Percentiles rank a stretch among this genome's conserved stretches.
Evolutionary conservation across 768 basidiomycete genomes (phyloP).

Genomic region (Tylopilus intermedius): DNA sequence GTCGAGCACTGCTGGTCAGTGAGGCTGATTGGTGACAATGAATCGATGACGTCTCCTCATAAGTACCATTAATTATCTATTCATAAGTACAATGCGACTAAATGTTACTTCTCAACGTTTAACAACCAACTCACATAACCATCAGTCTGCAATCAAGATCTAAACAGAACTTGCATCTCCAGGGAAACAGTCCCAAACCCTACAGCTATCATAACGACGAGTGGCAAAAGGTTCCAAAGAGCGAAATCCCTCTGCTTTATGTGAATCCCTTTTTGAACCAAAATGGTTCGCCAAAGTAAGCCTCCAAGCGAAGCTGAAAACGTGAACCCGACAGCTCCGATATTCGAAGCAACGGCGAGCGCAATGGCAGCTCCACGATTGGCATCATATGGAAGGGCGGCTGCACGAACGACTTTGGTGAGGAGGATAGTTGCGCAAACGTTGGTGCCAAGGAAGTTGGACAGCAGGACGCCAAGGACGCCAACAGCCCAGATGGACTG

Average conservation of each 20-base stretch:
- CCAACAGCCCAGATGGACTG: constrained; percentile 64
- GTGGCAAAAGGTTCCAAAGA: constrained; percentile 61
- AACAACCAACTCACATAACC: too few species aligned
- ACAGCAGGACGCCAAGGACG: constrained; percentile 64
- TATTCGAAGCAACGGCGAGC: constrained; percentile 47
- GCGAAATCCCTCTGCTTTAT: constrained; percentile 64
- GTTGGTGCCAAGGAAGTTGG: constrained; percentile 51
- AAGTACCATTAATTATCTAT: too few species aligned
- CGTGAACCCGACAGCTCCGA: constrained; percentile 86
- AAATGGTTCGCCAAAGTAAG: constrained; percentile 73
- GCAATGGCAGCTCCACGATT: constrained; percentile 50
- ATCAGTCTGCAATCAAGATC: too few species aligned
- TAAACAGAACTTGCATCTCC: constrained; percentile 45
- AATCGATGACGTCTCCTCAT: too few species aligned
- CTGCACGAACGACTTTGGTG: constrained; percentile 47
- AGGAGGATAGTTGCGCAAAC: constrained; percentile 70
- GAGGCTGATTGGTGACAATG: too few species aligned
- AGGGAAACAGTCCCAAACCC: constrained; percentile 68
- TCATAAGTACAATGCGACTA: too few species aligned
- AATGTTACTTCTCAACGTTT: too few species aligned
- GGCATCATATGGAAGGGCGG: constrained; percentile 30
- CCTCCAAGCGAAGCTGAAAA: constrained; percentile 88
- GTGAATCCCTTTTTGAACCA: constrained; percentile 68
- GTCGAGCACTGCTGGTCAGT: too few species aligned
- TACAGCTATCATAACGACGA: constrained; percentile 60